Evolutionary conservation across 2,329 filamentous ascomycete species (phyloP), one percentile per base, ranked within the genome.

Genomic region (Colletotrichum destructivum): DNA sequence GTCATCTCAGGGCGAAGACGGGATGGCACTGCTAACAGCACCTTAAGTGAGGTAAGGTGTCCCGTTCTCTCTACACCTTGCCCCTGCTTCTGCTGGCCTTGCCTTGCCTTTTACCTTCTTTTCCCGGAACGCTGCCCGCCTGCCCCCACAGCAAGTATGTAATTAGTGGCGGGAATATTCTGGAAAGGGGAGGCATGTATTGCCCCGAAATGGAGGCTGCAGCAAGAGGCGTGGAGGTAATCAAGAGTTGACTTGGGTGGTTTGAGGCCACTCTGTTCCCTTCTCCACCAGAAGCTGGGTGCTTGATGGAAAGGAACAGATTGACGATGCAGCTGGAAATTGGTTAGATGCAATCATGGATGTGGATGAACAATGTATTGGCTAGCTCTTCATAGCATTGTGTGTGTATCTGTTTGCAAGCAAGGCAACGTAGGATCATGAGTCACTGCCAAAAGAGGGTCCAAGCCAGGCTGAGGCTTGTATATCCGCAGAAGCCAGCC

Each of bases 1-100:
- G 18, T 71, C 64, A 68, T 68, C 64, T 71, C 57, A 71, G 52
- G 62, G 64, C 65, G 64, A 71, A 63, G 69, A 71, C 69, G 64
- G 69, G 69, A 71, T 71, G 63, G 69, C 69, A 71, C 38, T 71
- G 57, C 64, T 68, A 26, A 44, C 40, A 52, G 63, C 63, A 71
- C 51, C 59, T 71, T 69, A 69, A 59, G 42, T 71, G 65, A 67
- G 68, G 68, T 67, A 62, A 71, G 64, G 68, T 67, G 23, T 46
- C 49, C 42, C 68, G 46, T 61, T 56, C 54, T 40, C 35, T 23
- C 18, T 56, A 9, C 13, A 56, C 64, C 62, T 55, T 51, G 21
- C 62, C 62, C 54, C 54, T 56, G 54, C 18, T 26, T 21, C 42
- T 46, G 44, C 21, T 23, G n/a, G 26, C 38, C 23, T 64, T 54